Conservation (phyloP, 345 rosid genomes). For the Corchorus olitorius region DNA sequence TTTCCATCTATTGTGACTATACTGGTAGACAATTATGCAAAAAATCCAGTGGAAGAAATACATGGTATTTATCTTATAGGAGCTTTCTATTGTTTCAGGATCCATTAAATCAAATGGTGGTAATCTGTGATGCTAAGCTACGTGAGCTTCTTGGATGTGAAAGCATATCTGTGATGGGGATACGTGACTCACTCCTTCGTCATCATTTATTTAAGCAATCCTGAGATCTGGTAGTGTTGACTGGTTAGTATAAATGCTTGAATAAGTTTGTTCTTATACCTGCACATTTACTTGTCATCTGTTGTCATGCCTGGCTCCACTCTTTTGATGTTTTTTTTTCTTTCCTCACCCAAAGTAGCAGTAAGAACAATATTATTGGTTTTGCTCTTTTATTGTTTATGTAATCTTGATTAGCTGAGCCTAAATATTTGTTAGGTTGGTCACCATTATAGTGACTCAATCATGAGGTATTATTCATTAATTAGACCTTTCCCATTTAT, state of each 20-base stretch:
- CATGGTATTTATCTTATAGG: constrained; percentile 7
- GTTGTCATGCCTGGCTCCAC: neutral
- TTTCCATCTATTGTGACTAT: neutral
- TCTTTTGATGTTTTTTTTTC: neutral
- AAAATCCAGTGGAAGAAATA: neutral
- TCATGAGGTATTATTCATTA: neutral
- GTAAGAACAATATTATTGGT: neutral
- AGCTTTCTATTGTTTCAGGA: constrained; percentile 46
- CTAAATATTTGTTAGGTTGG: neutral
- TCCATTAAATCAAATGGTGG: constrained; percentile 75
- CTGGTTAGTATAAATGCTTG: constrained; percentile 34
- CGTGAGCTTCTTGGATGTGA: constrained; percentile 83
- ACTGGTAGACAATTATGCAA: neutral
- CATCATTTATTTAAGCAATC: constrained; percentile 68
- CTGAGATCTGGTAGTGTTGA: constrained; percentile 41
- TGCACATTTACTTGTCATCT: neutral
- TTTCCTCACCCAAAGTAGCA: neutral
- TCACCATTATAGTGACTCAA: no score
- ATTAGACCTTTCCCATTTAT: neutral
- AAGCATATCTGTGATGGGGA: constrained; percentile 82
- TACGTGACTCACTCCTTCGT: constrained; percentile 64
- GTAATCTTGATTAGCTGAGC: neutral
- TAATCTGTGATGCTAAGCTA: constrained; percentile 77
- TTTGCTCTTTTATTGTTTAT: neutral
- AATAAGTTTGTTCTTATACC: neutral